A percentile compares a stretch with the other conserved stretches of the same genome.
Evolutionary conservation across 768 basidiomycete species (phyloP).

Genomic region (Calocera viscosa): DNA sequence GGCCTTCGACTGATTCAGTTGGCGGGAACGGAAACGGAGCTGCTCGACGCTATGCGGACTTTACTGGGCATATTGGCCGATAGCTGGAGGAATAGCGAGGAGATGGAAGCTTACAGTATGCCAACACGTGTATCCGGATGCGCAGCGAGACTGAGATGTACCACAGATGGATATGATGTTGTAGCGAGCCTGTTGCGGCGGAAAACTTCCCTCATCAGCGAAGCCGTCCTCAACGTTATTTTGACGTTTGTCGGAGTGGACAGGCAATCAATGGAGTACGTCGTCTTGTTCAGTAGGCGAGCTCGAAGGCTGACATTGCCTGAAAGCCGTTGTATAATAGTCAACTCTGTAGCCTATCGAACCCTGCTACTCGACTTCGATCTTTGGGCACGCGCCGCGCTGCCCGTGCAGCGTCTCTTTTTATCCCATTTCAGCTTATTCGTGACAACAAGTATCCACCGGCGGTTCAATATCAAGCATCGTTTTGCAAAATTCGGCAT

Average conservation of each 20-base stretch:
- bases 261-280: slow-evolving; percentile 69
- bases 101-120: slow-evolving; percentile 49
- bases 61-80: not conserved
- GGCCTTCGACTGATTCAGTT: slow-evolving; percentile 62
- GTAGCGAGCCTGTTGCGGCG: slow-evolving; percentile 57
- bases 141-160: not conserved
- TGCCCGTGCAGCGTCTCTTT: slow-evolving; percentile 65
- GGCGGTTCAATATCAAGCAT: slow-evolving; percentile 63
- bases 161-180: slow-evolving; percentile 74
- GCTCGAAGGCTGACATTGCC: slow-evolving; percentile 11
- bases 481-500: slow-evolving; percentile 59
- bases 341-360: slow-evolving; percentile 69
- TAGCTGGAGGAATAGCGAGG: slow-evolving; percentile 88
- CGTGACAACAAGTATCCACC: slow-evolving; percentile 56
- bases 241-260: slow-evolving; percentile 81
- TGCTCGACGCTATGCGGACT: slow-evolving; percentile 64
- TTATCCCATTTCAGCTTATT: slow-evolving; percentile 73
- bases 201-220: slow-evolving; percentile 64
- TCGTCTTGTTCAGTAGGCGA: slow-evolving; percentile 1
- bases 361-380: slow-evolving; percentile 81
- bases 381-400: slow-evolving; percentile 63
- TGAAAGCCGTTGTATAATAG: slow-evolving; percentile 67
- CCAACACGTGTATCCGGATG: slow-evolving; percentile 8
- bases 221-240: slow-evolving; percentile 66
- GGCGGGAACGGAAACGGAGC: slow-evolving; percentile 54